Percentiles rank a stretch among this genome's conserved stretches.
Evolutionary conservation across 768 basidiomycete genomes (phyloP).

Genomic region (Mycena kentingensis): DNA sequence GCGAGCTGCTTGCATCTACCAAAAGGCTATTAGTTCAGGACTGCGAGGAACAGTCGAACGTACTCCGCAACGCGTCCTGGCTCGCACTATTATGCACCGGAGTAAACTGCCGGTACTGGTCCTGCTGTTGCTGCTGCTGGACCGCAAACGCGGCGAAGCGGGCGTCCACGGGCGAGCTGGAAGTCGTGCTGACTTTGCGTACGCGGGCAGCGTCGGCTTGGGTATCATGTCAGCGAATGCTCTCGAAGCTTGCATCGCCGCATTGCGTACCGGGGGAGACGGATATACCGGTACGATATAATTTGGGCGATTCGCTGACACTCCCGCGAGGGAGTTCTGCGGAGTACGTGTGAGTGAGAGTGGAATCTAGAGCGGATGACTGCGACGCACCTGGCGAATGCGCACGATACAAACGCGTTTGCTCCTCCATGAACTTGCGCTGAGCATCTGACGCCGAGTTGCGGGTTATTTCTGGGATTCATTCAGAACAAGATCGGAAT

Average conservation of each 20-base stretch:
- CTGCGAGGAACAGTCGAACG: not conserved
- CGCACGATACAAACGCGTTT: slow-evolving; percentile 16
- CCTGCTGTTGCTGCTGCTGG: slow-evolving; percentile 11
- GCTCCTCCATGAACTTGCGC: slow-evolving; percentile 18
- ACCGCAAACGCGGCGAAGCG: slow-evolving; percentile 17
- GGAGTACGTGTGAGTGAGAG: slow-evolving; percentile 9
- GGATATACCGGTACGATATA: not conserved
- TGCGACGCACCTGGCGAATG: slow-evolving; percentile 16
- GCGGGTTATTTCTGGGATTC: slow-evolving; percentile 10
- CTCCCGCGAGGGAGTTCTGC: slow-evolving; percentile 12
- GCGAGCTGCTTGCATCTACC: slow-evolving; percentile 10
- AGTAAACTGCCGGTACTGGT: slow-evolving; percentile 4
- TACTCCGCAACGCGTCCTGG: not conserved
- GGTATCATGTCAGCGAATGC: not conserved
- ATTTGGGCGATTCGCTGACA: slow-evolving; percentile 11
- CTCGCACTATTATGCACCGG: too few relatives aligned
- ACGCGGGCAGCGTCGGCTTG: slow-evolving; percentile 7
- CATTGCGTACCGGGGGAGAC: slow-evolving; percentile 10
- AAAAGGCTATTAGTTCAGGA: not conserved
- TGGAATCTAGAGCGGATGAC: not conserved
- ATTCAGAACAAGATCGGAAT: not conserved
- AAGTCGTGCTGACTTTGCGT: not conserved
- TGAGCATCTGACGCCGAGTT: slow-evolving; percentile 11
- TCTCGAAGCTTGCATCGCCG: not conserved
- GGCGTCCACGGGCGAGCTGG: not conserved